Conservation (phyloP, 179 eudicot species). For the Spinacia oleracea region DNA sequence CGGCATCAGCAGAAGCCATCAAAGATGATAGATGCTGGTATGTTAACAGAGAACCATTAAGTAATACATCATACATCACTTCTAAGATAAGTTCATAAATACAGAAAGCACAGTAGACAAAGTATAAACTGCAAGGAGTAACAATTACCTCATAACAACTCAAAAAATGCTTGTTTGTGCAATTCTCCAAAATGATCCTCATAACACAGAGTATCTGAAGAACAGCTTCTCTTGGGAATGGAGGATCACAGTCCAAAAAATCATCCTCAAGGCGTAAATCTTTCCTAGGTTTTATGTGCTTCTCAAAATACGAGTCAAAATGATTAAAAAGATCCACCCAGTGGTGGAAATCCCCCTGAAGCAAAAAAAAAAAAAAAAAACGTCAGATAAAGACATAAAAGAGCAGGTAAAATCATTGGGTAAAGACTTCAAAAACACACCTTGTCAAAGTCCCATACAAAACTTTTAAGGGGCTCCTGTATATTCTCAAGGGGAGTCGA, state of each 20-base stretch:
- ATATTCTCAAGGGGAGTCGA: slow-evolving; percentile 77
- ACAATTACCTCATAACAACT: slow-evolving; percentile 85
- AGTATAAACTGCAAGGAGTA: slow-evolving; percentile 12
- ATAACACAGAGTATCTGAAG: slow-evolving; percentile 87
- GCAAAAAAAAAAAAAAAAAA: slow-evolving; percentile 19
- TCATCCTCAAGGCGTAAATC: slow-evolving; percentile 83
- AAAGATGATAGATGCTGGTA: slow-evolving; percentile 85
- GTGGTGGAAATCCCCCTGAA: slow-evolving; percentile 98
- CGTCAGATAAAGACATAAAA: slow-evolving; percentile 25
- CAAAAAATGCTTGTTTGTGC: slow-evolving; percentile 87
- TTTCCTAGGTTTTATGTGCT: slow-evolving; percentile 78
- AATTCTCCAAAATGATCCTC: slow-evolving; percentile 85
- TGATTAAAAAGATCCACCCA: slow-evolving; percentile 97
- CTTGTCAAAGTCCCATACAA: slow-evolving; percentile 98
- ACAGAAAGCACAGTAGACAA: background rate
- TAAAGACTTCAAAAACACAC: slow-evolving; percentile 33
- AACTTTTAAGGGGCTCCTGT: slow-evolving; percentile 71
- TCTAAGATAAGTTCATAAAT: background rate
- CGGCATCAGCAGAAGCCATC: slow-evolving; percentile 91
- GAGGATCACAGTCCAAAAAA: slow-evolving; percentile 78
- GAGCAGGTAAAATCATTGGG: background rate
- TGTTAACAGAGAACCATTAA: slow-evolving; percentile 26
- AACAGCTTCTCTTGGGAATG: slow-evolving; percentile 88
- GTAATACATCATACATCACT: background rate
- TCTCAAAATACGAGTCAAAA: slow-evolving; percentile 90